Base-by-base conservation (phyloP, 352 stramenopile genomes). In the Phytophthora foliorum region DNA sequence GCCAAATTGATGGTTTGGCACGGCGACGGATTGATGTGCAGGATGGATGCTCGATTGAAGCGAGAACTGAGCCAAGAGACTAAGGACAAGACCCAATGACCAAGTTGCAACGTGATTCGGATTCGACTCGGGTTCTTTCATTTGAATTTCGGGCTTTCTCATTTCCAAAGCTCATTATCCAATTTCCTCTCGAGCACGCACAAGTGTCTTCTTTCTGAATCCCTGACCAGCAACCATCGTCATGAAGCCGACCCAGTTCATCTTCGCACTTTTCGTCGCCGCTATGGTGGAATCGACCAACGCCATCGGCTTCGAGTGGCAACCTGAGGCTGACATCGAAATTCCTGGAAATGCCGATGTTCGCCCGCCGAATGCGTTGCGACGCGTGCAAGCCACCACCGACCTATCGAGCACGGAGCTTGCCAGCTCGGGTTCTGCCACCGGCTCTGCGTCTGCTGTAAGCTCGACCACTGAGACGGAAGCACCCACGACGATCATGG, bases 401-500 rank as follows among this genome's bases (percentile, higher is more conserved):
- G 67, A 73, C 32, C 13, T 68, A 17, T 75, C 53, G 10, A 58
- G 46, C n/a, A 64, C 49, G 16, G 69, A 36, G 13, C 66, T 62
- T 57, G 32, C 41, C 22, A 65, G 57, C 51, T 68, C 60, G 3
- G 53, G 42, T 45, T 63, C 58, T 65, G 31, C 42, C 6, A 53
- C 24, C 17, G 24, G 45, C 31, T 44, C 61, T 24, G 51, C 44
- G 19, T 67, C 72, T 67, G 45, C 58, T 73, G 36, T 53, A 19
- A 57, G 32, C 24, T 59, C 62, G 6, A 61, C 72, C 6, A 67
- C 63, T 41, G 61, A 72, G 54, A 65, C 75, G n/a, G 74, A 81
- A 51, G 38, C 48, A 11, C 77, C 78, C 16, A 68, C 75, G n/a
- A 86, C 80, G 31, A 83, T 88, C 58, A 88, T 88, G 80, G 77